A percentile compares a stretch with the other conserved stretches of the same genome.
These are phyloP conservation scores for Juncus inflexus DNA, from an alignment of 176 grass and related monocot genomes.

Conservation along the genomic window DNA sequence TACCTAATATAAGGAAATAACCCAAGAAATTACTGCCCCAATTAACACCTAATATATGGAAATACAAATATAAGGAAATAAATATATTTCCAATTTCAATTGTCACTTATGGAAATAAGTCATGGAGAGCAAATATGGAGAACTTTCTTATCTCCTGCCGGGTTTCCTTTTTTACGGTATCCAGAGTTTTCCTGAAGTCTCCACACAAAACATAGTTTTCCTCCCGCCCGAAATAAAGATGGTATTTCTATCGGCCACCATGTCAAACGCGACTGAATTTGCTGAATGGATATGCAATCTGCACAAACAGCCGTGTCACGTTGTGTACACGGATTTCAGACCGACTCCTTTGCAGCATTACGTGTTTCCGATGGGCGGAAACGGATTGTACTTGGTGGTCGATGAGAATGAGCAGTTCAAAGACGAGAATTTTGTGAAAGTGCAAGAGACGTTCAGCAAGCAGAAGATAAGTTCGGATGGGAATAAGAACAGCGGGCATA, in stretches of 20 bases:
- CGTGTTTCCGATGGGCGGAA: conserved; percentile 82
- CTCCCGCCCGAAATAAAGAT: conserved; percentile 95
- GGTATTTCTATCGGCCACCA: conserved; percentile 95
- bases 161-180: no score
- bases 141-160: no score
- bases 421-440: conserved; percentile 87
- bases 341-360: conserved; percentile 96
- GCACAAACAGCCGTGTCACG: conserved; percentile 92
- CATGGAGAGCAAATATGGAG: no score
- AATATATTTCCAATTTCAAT: no score
- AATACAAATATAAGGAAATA: no score
- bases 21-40: no score
- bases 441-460: conserved; percentile 80
- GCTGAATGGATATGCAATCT: conserved; percentile 97
- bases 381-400: conserved; percentile 92
- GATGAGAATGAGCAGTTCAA: conserved; percentile 93
- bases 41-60: no score
- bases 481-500: conserved; percentile 45
- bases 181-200: no score
- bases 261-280: conserved; percentile 98
- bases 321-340: conserved; percentile 97
- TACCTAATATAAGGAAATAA: no score
- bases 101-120: no score
- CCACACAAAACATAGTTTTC: no score
- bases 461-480: conserved; percentile 45